These are phyloP conservation scores for Solanum pennellii DNA, from an alignment of 257 asterid genomes.

Conservation along the genomic window DNA sequence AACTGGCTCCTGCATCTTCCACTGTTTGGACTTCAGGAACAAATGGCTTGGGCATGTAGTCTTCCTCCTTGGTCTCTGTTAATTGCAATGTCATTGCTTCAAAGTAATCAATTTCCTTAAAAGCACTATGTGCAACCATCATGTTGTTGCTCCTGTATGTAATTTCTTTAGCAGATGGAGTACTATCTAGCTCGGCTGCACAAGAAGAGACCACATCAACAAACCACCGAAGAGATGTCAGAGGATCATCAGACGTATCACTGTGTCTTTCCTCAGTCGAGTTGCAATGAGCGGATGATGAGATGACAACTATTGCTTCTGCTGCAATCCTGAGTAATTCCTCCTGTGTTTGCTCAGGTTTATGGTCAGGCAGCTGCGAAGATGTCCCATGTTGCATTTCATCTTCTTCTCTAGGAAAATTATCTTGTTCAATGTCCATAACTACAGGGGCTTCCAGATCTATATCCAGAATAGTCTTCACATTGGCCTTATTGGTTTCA, in stretches of 20 bases:
- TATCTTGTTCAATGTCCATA: slow-evolving; percentile 36
- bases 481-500: slow-evolving; percentile 15
- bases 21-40: slow-evolving; percentile 28
- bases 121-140: slow-evolving; percentile 2
- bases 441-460: slow-evolving; percentile 62
- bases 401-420: slow-evolving; percentile 9
- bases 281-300: slow-evolving; percentile 29
- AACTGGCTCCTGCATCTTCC: slow-evolving; percentile 33
- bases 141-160: slow-evolving; percentile 8
- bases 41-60: slow-evolving; percentile 72
- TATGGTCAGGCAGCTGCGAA: neutral
- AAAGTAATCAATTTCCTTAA: slow-evolving; percentile 62
- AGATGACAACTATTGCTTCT: slow-evolving; percentile 49
- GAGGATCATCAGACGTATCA: slow-evolving; percentile 24
- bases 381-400: slow-evolving; percentile 8
- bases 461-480: slow-evolving; percentile 34
- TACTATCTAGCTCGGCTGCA: slow-evolving; percentile 20
- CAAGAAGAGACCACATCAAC: slow-evolving; percentile 37
- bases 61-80: slow-evolving; percentile 58
- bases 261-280: neutral
- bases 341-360: slow-evolving; percentile 13
- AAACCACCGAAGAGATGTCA: slow-evolving; percentile 50
- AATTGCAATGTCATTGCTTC: slow-evolving; percentile 75
- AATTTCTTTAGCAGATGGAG: slow-evolving; percentile 11
- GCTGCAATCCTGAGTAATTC: slow-evolving; percentile 57